A percentile compares a stretch with the other conserved stretches of the same genome.
Conservation (phyloP, 2,329 filamentous ascomycete genomes). For the Colletotrichum sp. region DNA sequence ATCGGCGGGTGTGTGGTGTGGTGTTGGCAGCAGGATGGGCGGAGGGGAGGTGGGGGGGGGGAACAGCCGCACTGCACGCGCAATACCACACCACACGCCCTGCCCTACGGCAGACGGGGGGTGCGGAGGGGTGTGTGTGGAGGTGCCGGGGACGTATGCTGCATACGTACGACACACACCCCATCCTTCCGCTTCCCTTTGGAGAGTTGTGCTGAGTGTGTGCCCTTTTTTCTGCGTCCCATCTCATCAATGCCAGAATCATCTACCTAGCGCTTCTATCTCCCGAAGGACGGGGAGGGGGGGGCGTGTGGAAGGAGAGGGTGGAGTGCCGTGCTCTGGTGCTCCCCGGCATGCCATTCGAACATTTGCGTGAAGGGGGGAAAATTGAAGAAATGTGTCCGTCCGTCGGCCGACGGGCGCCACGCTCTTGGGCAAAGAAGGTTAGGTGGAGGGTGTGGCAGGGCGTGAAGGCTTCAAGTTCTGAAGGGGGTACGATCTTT, state of each 20-base stretch:
- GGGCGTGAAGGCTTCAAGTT: background rate
- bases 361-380: background rate
- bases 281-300: background rate
- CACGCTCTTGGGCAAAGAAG: conserved; percentile 2
- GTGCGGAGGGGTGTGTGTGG: background rate
- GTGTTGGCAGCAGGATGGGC: background rate
- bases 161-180: background rate
- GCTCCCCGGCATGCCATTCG: background rate
- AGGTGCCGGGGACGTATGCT: background rate
- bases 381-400: background rate
- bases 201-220: background rate
- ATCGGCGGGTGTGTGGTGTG: background rate
- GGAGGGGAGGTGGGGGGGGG: background rate
- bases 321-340: background rate
- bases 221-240: background rate
- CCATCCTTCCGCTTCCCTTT: background rate
- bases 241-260: background rate
- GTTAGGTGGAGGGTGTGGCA: background rate
- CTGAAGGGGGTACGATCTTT: background rate
- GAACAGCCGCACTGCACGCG: background rate
- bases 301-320: background rate
- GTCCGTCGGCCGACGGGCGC: conserved; percentile 12
- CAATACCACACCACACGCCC: background rate
- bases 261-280: background rate
- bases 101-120: background rate